Evolutionary conservation across 2,329 filamentous ascomycete genomes (phyloP), one percentile per base, ranked within the genome.

Genomic region (Fusarium phyllophilum): DNA sequence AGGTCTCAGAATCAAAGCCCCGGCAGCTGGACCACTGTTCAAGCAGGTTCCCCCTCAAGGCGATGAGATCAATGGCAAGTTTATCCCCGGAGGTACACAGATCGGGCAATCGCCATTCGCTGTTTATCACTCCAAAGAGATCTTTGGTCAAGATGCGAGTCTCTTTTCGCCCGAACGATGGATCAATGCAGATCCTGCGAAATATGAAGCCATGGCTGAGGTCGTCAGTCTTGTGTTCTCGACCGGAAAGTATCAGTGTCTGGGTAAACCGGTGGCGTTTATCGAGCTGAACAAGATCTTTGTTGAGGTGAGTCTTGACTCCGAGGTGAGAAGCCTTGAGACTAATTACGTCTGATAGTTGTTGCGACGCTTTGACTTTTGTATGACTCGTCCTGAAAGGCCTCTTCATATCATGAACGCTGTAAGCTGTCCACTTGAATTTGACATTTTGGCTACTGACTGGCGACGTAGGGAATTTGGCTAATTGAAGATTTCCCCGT

Each of bases 1-100:
- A 72, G 84, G 83, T 0, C 77, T 88, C 24, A 82, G 87, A 1
- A 81, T 88, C 29, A 83, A 82, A 68, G 84, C 86, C 5, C 85
- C 86, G 0, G 81, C 85, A 1, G 81, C 81, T 5, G 83, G 82
- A 2, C 76, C 82, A 18, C 78, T 83, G 48, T 5, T 84, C 82
- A 66, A 79, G 68, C 73, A 79, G 8, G 79, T 79, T 5, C 79
- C 80, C 0, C 52, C 70, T 1, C 72, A 66, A 3, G 81, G 81
- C 5, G 80, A 81, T 24, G 67, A 62, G 0, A 71, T 79, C 0
- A 57, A 90, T 70, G 84, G 87, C 14, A 81, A 78, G 3, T 78
- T 77, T 17, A 65, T 83, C 0, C 83, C 81, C 0, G 79, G 74
- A 1, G 80, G 81, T 6, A 79, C 79, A 1, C 73, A 70, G 3